Percentiles rank a stretch among this genome's conserved stretches.
Evolutionary conservation across 352 stramenopile species (phyloP).

Genomic region (Pythium biforme): DNA sequence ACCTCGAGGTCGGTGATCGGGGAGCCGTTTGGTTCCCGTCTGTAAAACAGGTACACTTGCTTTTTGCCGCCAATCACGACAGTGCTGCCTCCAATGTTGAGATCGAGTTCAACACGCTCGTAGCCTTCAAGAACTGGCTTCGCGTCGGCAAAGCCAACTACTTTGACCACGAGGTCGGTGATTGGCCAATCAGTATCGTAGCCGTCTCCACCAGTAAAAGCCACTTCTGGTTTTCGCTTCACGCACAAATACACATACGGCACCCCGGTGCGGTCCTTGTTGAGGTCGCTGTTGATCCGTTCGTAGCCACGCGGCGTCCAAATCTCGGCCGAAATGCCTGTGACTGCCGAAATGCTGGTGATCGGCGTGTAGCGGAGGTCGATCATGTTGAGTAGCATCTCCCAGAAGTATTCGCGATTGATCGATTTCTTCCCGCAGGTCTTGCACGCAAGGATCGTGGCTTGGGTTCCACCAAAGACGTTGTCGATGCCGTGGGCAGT

Average conservation of each 20-base stretch:
- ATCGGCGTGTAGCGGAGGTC: slow-evolving; percentile 87
- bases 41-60: slow-evolving; percentile 84
- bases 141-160: slow-evolving; percentile 47
- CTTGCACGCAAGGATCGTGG: slow-evolving; percentile 83
- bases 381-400: slow-evolving; percentile 89
- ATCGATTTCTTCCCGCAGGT: slow-evolving; percentile 76
- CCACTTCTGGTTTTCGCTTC: slow-evolving; percentile 56
- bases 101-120: slow-evolving; percentile 76
- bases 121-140: slow-evolving; percentile 71
- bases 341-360: slow-evolving; percentile 73
- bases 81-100: slow-evolving; percentile 66
- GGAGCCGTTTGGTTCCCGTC: slow-evolving; percentile 68
- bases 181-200: slow-evolving; percentile 45
- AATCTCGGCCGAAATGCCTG: slow-evolving; percentile 70
- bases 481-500: slow-evolving; percentile 58
- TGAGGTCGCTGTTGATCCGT: slow-evolving; percentile 80
- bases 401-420: slow-evolving; percentile 88
- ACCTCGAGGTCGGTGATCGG: slow-evolving; percentile 85
- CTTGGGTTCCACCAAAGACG: slow-evolving; percentile 80
- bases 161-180: slow-evolving; percentile 80
- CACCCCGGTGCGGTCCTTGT: slow-evolving; percentile 75
- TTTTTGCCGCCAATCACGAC: slow-evolving; percentile 63
- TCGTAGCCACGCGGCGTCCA: slow-evolving; percentile 65
- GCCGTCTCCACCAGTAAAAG: slow-evolving; percentile 25
- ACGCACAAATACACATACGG: slow-evolving; percentile 86